Conservation (phyloP, 202 grass and related monocot genomes). For the Setaria viridis region DNA sequence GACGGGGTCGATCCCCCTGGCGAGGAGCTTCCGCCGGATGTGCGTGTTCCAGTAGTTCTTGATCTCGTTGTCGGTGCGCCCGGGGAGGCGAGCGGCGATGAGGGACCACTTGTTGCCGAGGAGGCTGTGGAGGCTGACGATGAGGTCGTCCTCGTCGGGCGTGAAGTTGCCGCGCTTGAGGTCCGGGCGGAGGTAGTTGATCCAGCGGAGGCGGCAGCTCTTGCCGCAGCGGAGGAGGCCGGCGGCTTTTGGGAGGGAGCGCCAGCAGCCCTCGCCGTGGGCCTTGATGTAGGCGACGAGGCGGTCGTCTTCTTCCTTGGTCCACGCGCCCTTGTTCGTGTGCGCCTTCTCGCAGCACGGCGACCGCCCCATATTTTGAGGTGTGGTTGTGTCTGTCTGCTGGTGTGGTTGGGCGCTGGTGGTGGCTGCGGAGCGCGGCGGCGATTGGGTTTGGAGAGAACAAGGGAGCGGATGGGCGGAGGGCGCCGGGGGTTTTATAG, state of each 20-base stretch:
- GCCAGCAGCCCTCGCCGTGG: constrained; percentile 89
- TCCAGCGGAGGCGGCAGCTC: constrained; percentile 95
- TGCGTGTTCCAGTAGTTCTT: constrained; percentile 99
- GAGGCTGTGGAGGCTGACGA: constrained; percentile 70
- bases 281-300: constrained; percentile 73
- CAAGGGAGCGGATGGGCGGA: background rate
- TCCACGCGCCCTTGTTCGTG: constrained; percentile 96
- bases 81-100: constrained; percentile 78
- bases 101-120: constrained; percentile 94
- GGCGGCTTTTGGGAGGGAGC: constrained; percentile 75
- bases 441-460: background rate
- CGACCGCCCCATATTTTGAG: constrained; percentile 70
- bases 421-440: background rate
- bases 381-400: background rate
- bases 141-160: constrained; percentile 75
- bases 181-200: constrained; percentile 91
- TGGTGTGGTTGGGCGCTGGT: background rate
- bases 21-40: constrained; percentile 67
- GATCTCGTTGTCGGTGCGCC: constrained; percentile 97
- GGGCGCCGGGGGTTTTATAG: constrained; percentile 2
- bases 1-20: constrained; percentile 72
- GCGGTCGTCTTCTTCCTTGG: constrained; percentile 83
- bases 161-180: constrained; percentile 91
- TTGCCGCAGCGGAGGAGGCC: constrained; percentile 88
- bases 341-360: constrained; percentile 98